Evolutionary conservation across 371 early-diverging fungal species (phyloP).

Genomic region (Mucor sp.): DNA sequence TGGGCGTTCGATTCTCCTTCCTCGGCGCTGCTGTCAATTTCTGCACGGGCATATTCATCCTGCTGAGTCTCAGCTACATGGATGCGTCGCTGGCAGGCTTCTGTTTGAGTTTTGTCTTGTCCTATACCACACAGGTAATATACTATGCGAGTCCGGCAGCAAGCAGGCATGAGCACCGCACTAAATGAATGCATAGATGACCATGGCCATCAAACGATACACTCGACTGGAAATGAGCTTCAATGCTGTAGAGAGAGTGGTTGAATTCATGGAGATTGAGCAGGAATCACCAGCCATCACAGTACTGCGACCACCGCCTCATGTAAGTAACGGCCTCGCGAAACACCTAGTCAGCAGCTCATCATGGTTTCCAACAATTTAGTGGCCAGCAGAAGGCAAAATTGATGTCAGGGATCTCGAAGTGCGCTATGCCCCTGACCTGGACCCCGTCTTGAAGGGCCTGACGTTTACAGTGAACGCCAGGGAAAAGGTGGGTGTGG

Average conservation of each 20-base stretch:
- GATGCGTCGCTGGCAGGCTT: slow-evolving; percentile 86
- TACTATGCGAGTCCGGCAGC: slow-evolving; percentile 25
- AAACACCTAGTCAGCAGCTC: neutral
- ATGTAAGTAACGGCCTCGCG: slow-evolving; percentile 25
- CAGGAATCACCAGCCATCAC: slow-evolving; percentile 64
- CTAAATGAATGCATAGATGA: slow-evolving; percentile 15
- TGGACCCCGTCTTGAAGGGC: slow-evolving; percentile 70
- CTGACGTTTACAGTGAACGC: slow-evolving; percentile 62
- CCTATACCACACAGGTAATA: slow-evolving; percentile 66
- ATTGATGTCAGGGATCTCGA: slow-evolving; percentile 65
- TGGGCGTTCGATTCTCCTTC: slow-evolving; percentile 68
- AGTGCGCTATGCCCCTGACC: slow-evolving; percentile 65
- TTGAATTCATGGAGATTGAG: slow-evolving; percentile 72
- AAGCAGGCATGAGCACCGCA: no score
- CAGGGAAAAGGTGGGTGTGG: slow-evolving; percentile 78
- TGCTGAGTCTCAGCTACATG: slow-evolving; percentile 49
- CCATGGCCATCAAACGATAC: slow-evolving; percentile 53
- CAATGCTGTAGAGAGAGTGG: slow-evolving; percentile 82
- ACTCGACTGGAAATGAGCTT: slow-evolving; percentile 81
- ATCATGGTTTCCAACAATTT: neutral
- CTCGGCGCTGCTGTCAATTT: slow-evolving; percentile 71
- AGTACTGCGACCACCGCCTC: slow-evolving; percentile 51
- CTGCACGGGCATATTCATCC: slow-evolving; percentile 59
- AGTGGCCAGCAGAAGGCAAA: slow-evolving; percentile 74
- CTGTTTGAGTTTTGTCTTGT: slow-evolving; percentile 74